Conservation (phyloP, 2,329 filamentous ascomycete species). For the Fusarium nodosum region DNA sequence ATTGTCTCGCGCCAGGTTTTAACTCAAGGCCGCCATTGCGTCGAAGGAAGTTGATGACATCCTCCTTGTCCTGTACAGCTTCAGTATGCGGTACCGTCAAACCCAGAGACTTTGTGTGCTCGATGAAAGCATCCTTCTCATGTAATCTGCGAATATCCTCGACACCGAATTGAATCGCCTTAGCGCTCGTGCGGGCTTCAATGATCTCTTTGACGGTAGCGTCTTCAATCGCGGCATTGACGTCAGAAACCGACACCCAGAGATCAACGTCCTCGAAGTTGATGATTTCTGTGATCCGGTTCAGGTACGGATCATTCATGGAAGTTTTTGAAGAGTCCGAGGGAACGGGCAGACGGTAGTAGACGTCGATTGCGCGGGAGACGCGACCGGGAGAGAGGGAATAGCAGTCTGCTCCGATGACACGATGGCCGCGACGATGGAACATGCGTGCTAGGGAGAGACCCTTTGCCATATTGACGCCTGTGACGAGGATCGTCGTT, state of each 20-base stretch:
- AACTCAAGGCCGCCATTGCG: slow-evolving; percentile 39
- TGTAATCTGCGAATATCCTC: slow-evolving; percentile 70
- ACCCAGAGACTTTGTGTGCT: slow-evolving; percentile 66
- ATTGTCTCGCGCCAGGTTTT: slow-evolving; percentile 57
- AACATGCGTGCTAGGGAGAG: slow-evolving; percentile 75
- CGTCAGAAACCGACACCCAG: slow-evolving; percentile 82
- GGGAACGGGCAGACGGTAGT: slow-evolving; percentile 62
- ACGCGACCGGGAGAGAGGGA: slow-evolving; percentile 66
- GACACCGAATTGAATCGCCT: slow-evolving; percentile 73
- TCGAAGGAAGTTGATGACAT: slow-evolving; percentile 67
- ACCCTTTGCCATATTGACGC: slow-evolving; percentile 79
- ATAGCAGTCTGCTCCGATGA: slow-evolving; percentile 78
- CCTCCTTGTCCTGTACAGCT: slow-evolving; percentile 65
- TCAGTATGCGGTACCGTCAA: slow-evolving; percentile 67
- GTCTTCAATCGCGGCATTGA: slow-evolving; percentile 75
- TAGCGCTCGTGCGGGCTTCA: slow-evolving; percentile 69
- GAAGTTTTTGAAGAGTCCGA: slow-evolving; percentile 20
- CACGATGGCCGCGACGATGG: slow-evolving; percentile 73
- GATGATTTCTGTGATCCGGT: slow-evolving; percentile 70
- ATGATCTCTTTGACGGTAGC: slow-evolving; percentile 73
- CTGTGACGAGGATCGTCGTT: slow-evolving; percentile 75
- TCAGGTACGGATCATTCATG: slow-evolving; percentile 65
- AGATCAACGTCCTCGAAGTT: slow-evolving; percentile 72
- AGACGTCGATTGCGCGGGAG: slow-evolving; percentile 68
- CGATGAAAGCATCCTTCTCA: slow-evolving; percentile 75